Evolutionary conservation across 306 rosid species (phyloP).

Genomic region (Prunus mume): DNA sequence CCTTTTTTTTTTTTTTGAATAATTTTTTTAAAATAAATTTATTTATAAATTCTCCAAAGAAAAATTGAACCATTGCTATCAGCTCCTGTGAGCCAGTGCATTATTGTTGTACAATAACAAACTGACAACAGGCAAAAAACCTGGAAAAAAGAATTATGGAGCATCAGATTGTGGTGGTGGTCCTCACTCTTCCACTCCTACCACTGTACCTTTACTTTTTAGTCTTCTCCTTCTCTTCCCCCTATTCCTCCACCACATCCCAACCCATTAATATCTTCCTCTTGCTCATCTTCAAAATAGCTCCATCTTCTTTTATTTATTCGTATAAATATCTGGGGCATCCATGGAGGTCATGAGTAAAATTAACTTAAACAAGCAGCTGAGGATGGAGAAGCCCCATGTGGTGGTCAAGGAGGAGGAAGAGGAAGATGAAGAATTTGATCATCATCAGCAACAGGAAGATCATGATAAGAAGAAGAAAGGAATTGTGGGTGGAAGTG

Average conservation of each 20-base stretch:
- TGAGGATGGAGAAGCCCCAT: slow-evolving; percentile 21
- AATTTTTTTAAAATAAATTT: too few relatives aligned
- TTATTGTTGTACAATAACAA: slow-evolving; percentile 19
- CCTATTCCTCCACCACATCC: slow-evolving; percentile 15
- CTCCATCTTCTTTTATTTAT: neutral
- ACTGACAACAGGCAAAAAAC: slow-evolving; percentile 1
- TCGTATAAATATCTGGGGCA: neutral
- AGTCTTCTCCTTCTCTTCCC: neutral
- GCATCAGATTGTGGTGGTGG: slow-evolving; percentile 37
- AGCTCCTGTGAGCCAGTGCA: neutral
- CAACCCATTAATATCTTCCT: slow-evolving; percentile 15
- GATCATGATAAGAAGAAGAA: slow-evolving; percentile 41
- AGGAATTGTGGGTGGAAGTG: slow-evolving; percentile 1
- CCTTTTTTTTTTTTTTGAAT: too few relatives aligned
- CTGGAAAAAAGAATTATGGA: slow-evolving; percentile 16
- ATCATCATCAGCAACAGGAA: slow-evolving; percentile 1
- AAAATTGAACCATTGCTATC: too few relatives aligned
- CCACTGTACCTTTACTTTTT: neutral
- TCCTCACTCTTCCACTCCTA: slow-evolving; percentile 36
- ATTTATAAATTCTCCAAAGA: too few relatives aligned
- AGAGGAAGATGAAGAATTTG: slow-evolving; percentile 19
- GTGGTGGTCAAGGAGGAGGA: slow-evolving; percentile 26
- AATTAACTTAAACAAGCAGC: slow-evolving; percentile 28
- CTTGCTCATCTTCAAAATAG: neutral
- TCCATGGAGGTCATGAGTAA: slow-evolving; percentile 32